Evolutionary conservation across 2,329 filamentous ascomycete genomes (phyloP).

Genomic region (Microdochium trichocladiopsis): DNA sequence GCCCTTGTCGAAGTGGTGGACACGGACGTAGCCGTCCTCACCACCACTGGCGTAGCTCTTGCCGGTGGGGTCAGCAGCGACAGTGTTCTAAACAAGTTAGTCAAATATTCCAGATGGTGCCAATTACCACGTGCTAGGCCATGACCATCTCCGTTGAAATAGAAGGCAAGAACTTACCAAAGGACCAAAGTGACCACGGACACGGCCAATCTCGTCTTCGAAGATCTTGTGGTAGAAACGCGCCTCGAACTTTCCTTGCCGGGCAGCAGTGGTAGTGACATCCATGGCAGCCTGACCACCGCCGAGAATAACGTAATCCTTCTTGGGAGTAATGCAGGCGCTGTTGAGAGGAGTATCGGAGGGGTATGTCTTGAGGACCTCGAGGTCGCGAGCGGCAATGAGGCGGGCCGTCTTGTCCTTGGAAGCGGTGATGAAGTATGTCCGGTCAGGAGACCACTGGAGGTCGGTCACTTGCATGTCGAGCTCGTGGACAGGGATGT

Average conservation of each 20-base stretch:
- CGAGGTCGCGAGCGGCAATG: constrained; percentile 76
- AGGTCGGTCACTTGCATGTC: constrained; percentile 82
- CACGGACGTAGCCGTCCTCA: constrained; percentile 96
- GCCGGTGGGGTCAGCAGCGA: constrained; percentile 86
- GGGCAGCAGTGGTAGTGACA: constrained; percentile 86
- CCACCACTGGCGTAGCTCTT: constrained; percentile 91
- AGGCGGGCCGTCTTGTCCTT: constrained; percentile 95
- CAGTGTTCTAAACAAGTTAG: constrained; percentile 59
- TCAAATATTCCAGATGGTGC: background rate
- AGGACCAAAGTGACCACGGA: constrained; percentile 93
- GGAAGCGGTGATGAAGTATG: constrained; percentile 96
- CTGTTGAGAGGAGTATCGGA: constrained; percentile 96
- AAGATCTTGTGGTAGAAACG: constrained; percentile 99
- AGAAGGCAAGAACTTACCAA: constrained; percentile 47
- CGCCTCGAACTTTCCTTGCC: constrained; percentile 98
- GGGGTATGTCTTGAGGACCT: constrained; percentile 85
- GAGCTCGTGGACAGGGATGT: constrained; percentile 78
- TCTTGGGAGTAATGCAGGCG: constrained; percentile 87
- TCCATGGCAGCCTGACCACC: constrained; percentile 99
- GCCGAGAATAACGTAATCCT: constrained; percentile 95
- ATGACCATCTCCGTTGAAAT: no score
- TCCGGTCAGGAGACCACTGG: constrained; percentile 89
- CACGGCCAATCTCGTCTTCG: constrained; percentile 96
- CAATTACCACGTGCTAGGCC: no score
- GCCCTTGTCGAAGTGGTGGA: constrained; percentile 97